Evolutionary conservation across 2,329 filamentous ascomycete genomes (phyloP).

Genomic region (Xylogone sp.): DNA sequence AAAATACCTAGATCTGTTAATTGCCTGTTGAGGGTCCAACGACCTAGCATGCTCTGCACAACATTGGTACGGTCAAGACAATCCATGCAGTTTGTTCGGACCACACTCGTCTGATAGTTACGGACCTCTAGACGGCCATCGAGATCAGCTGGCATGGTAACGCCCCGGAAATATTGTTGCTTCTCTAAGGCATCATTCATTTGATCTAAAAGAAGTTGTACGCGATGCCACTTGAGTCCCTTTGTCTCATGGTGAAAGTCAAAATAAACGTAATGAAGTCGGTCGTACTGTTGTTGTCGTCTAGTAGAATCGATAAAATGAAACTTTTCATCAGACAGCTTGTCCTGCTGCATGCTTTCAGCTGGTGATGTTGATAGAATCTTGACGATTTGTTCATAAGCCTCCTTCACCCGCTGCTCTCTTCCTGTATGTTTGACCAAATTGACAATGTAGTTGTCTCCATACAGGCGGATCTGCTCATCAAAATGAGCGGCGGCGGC

Average conservation of each 20-base stretch:
- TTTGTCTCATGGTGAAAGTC: conserved; percentile 99
- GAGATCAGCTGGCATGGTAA: conserved; percentile 72
- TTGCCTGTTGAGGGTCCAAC: conserved; percentile 84
- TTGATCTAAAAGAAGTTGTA: conserved; percentile 79
- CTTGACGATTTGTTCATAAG: conserved; percentile 88
- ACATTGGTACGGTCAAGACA: conserved; percentile 97
- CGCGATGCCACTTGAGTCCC: conserved; percentile 88
- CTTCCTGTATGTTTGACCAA: conserved; percentile 94
- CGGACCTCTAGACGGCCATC: conserved; percentile 75
- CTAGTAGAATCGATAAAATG: conserved; percentile 67
- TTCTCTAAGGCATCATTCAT: conserved; percentile 70
- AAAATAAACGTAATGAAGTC: conserved; percentile 94
- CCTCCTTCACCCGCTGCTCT: conserved; percentile 83
- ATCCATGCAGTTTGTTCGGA: conserved; percentile 99
- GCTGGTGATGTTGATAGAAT: conserved; percentile 65
- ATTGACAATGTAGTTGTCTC: conserved; percentile 96
- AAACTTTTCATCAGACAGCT: conserved; percentile 73
- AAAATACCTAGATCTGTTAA: conserved; percentile 81
- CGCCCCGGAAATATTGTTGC: conserved; percentile 89
- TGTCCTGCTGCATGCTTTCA: conserved; percentile 63
- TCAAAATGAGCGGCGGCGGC: conserved; percentile 86
- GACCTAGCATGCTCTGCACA: conserved; percentile 93
- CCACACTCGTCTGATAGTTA: conserved; percentile 79
- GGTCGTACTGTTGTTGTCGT: conserved; percentile 63
- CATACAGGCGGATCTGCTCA: conserved; percentile 90